These are phyloP conservation scores for Stemphylium lycopersici DNA, from an alignment of 2,329 filamentous ascomycete genomes.

Conservation along the genomic window DNA sequence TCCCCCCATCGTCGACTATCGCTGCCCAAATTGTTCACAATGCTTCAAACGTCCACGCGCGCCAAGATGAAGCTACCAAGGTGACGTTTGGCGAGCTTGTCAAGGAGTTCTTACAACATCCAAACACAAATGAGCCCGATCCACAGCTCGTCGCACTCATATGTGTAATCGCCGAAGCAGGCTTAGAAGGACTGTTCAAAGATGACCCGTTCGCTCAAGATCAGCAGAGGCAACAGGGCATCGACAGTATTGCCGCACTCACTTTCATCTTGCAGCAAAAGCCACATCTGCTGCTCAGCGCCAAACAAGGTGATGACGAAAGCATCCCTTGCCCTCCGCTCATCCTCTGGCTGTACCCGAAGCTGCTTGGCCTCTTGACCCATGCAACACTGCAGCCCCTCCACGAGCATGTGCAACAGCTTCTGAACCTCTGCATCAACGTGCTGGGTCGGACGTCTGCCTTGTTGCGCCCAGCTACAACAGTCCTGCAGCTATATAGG, in stretches of 20 bases:
- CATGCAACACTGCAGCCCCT: conserved; percentile 51
- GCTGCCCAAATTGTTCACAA: conserved; percentile 87
- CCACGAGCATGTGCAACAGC: conserved; percentile 43
- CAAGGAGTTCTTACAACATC: conserved; percentile 62
- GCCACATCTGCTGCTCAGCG: conserved; percentile 66
- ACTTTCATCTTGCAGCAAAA: conserved; percentile 76
- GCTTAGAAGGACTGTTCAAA: conserved; percentile 71
- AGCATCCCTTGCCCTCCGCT: conserved; percentile 52
- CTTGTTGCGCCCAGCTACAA: conserved; percentile 44
- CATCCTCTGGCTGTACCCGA: conserved; percentile 61
- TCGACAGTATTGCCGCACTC: conserved; percentile 79
- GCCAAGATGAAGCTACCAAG: conserved; percentile 68
- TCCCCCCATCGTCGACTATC: conserved; percentile 73
- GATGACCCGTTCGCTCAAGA: conserved; percentile 72
- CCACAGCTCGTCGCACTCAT: conserved; percentile 82
- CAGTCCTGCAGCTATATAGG: conserved; percentile 46
- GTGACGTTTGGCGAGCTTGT: conserved; percentile 78
- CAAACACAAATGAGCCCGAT: conserved; percentile 64
- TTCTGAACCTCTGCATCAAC: conserved; percentile 48
- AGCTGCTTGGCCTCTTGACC: conserved; percentile 57
- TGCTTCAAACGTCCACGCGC: conserved; percentile 69
- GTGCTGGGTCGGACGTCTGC: conserved; percentile 45
- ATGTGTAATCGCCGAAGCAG: conserved; percentile 80
- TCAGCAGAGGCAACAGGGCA: conserved; percentile 64
- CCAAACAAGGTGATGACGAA: conserved; percentile 41